Conservation (phyloP, 1,284 basidiomycete species). For the Irpex sp. region DNA sequence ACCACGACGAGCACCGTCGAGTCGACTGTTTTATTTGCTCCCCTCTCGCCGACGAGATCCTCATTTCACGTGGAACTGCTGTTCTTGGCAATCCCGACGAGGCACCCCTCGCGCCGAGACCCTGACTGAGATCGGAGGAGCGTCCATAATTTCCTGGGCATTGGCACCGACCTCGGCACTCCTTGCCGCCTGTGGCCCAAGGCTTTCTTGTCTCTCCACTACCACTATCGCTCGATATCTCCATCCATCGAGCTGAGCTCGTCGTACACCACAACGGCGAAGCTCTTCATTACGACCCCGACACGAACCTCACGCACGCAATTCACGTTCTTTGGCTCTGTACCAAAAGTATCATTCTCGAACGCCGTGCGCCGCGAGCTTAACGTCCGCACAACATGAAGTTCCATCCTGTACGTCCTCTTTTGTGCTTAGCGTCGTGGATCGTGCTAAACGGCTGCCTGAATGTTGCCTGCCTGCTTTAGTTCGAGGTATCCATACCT, state of each 20-base stretch:
- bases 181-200: background rate
- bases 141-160: background rate
- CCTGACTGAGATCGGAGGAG: background rate
- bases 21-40: background rate
- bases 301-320: background rate
- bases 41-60: background rate
- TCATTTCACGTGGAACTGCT: background rate
- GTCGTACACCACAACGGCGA: background rate
- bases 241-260: background rate
- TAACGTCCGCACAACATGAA: slow-evolving; percentile 3
- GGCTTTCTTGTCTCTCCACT: background rate
- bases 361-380: background rate
- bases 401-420: slow-evolving; percentile 12
- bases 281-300: background rate
- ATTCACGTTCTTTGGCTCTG: background rate
- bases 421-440: background rate
- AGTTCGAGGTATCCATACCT: slow-evolving; percentile 69
- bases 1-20: background rate
- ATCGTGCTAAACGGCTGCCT: background rate
- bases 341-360: background rate
- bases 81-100: background rate
- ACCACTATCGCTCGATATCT: background rate
- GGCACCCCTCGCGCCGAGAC: background rate
- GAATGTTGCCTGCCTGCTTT: background rate
- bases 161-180: background rate